A percentile compares a stretch with the other conserved stretches of the same genome.
phyloP scores from a whole-genome alignment of 225 moss, liverwort and hornwort genomes.

The Thuidium tamariscinum region DNA sequence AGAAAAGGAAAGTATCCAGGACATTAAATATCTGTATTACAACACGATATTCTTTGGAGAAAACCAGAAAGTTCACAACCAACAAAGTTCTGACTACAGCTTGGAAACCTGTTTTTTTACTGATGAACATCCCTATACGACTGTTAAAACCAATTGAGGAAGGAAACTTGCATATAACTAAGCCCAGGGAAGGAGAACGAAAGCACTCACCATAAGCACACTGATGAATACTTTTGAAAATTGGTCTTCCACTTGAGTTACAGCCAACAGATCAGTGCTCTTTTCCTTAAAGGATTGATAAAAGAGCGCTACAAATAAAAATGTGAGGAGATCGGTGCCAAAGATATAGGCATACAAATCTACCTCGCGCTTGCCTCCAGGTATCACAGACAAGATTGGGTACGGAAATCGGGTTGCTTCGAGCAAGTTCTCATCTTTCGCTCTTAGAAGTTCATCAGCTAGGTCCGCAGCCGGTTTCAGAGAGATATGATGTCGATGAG shows the following conservation, averaged over 20 bases:
- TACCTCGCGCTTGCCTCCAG: constrained; percentile 94
- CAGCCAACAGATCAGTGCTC: constrained; percentile 45
- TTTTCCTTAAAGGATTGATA: constrained; percentile 48
- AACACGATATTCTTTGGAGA: background rate
- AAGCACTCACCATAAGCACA: constrained; percentile 67
- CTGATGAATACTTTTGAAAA: constrained; percentile 69
- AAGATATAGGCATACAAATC: constrained; percentile 95
- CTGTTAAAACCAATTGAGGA: background rate
- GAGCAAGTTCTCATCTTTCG: constrained; percentile 62
- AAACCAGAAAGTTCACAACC: background rate
- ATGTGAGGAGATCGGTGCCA: constrained; percentile 75
- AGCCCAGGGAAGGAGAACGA: background rate
- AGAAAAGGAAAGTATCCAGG: background rate
- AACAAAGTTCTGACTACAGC: background rate
- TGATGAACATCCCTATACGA: background rate
- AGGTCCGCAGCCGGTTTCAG: constrained; percentile 92
- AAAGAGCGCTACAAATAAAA: constrained; percentile 67
- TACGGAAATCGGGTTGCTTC: constrained; percentile 76
- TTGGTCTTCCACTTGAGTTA: constrained; percentile 62
- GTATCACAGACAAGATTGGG: constrained; percentile 75
- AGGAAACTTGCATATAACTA: background rate
- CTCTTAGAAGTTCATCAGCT: constrained; percentile 62
- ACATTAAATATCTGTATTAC: background rate
- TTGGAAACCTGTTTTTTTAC: background rate
- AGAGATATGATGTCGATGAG: constrained; percentile 60